Conservation (phyloP, 371 early-diverging fungal genomes). For the Chytridium lagenaria region DNA sequence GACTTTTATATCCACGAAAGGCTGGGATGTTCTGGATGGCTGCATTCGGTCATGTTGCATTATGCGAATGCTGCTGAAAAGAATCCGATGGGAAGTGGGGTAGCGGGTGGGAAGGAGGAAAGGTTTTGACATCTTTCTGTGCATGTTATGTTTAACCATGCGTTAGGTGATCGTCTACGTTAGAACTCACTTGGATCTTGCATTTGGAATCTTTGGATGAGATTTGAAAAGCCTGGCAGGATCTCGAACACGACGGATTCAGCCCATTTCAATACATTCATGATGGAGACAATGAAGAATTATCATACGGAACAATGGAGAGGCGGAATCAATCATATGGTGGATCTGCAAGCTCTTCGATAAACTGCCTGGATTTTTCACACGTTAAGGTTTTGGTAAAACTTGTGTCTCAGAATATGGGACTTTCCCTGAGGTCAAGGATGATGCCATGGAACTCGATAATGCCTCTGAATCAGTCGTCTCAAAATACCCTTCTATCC, state of each 20-base stretch:
- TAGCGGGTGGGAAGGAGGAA: neutral
- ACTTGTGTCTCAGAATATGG: no score
- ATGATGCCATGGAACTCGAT: neutral
- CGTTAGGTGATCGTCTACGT: no score
- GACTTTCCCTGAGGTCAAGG: neutral
- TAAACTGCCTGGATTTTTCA: neutral
- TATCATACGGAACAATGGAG: no score
- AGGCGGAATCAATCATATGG: no score
- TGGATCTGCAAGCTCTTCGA: neutral
- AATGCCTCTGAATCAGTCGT: neutral
- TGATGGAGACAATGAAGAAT: no score
- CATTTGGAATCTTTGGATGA: no score
- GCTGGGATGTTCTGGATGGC: slow-evolving; percentile 13
- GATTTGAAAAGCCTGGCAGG: no score
- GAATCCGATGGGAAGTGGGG: neutral
- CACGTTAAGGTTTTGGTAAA: neutral
- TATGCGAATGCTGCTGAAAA: neutral
- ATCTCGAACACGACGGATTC: no score
- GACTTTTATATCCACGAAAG: slow-evolving; percentile 1
- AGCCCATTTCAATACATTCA: no score
- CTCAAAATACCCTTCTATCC: neutral
- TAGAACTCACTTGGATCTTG: no score
- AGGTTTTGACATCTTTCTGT: no score
- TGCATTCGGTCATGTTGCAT: slow-evolving; percentile 17
- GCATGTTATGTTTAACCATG: no score